Conservation (phyloP, 768 basidiomycete genomes). For the Pleurotus eryngii region DNA sequence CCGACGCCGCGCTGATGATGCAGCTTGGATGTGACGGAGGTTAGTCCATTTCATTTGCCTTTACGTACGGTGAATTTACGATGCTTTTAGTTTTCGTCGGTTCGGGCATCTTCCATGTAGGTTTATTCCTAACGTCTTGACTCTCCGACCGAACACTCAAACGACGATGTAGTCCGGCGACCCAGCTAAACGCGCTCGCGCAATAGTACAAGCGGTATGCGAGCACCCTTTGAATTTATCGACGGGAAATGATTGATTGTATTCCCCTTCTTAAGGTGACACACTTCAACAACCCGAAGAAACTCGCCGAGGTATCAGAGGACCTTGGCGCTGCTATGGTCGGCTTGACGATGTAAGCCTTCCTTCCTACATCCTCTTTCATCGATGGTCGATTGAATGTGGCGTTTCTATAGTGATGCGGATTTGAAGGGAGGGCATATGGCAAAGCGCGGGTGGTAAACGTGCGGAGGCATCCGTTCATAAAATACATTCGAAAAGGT, state of each 20-base stretch:
- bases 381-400: not conserved
- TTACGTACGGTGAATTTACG: slow-evolving; percentile 9
- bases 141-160: not conserved
- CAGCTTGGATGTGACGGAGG: slow-evolving; percentile 96
- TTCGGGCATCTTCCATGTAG: slow-evolving; percentile 91
- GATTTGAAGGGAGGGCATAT: slow-evolving; percentile 69
- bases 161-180: slow-evolving; percentile 66
- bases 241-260: slow-evolving; percentile 9
- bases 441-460: slow-evolving; percentile 66
- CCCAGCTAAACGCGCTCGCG: slow-evolving; percentile 89
- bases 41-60: slow-evolving; percentile 32
- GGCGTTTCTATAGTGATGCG: slow-evolving; percentile 43
- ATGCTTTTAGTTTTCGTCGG: slow-evolving; percentile 85
- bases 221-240: slow-evolving; percentile 4
- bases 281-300: slow-evolving; percentile 91
- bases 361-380: not conserved
- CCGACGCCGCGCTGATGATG: slow-evolving; percentile 99
- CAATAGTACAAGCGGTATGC: slow-evolving; percentile 91
- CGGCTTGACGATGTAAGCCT: slow-evolving; percentile 80
- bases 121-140: not conserved
- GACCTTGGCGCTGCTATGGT: slow-evolving; percentile 92
- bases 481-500: too few species aligned
- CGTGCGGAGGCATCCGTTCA: too few species aligned
- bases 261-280: slow-evolving; percentile 56
- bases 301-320: slow-evolving; percentile 87